Evolutionary conservation across 1,284 basidiomycete genomes (phyloP), one percentile per base, ranked within the genome.

Genomic region (Ceratobasidium sp.): DNA sequence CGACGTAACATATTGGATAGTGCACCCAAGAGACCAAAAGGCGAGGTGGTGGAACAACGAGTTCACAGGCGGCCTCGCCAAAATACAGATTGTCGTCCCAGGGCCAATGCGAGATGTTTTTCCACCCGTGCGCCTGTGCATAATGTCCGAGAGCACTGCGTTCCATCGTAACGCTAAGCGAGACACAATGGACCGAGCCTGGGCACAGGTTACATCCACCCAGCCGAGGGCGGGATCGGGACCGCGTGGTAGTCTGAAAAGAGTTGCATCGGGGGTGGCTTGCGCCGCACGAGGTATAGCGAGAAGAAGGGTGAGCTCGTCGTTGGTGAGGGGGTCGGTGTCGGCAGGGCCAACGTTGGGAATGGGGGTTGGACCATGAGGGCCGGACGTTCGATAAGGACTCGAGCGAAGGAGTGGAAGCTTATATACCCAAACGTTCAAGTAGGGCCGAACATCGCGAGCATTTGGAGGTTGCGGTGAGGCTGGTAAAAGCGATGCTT

Each of bases 11-110:
- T 54, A 56, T 19, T 67, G 65, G 24, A 67, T 51, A 1, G 65
- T 67, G 22, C 65, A 67, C n/a, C 65, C 65, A 2, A 67, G 11
- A 6, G 65, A 29, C 65, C 65, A 67, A 24, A 67, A 44, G 9
- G 51, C 65, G 29, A 65, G 50, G 7, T 51, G 64, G 50, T 67
- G 64, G 64, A 67, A 67, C 3, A 67, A 9, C 19, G 17, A 48
- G 27, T 53, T 48, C 27, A 67, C 11, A 15, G 14, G 53, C 24
- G 64, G 64, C 15, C 44, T 3, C 19, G 41, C 33, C 47, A 67
- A 15, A 24, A 67, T 48, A 31, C 64, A 67, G 6, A 67, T 22
- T 19, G 50, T 67, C 64, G 64, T 67, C 11, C 64, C 64, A 14
- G 64, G 48, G 5, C 64, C 48, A 11, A 67, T 4, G 29, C 22